Conservation (phyloP, 257 asterid species). For the Nyctanthes arbortristis region DNA sequence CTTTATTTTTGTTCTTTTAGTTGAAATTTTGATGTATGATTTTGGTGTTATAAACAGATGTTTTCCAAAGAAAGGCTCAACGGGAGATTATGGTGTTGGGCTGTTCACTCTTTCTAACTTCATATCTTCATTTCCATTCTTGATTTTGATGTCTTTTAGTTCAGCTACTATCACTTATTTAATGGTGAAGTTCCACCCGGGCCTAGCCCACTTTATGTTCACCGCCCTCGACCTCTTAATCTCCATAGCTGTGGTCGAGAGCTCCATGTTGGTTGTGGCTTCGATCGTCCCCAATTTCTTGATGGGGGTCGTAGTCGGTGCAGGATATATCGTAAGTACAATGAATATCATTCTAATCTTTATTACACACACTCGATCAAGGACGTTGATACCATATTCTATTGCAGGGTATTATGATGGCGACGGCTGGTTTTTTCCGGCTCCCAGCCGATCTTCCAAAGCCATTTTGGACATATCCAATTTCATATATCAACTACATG, state of each 20-base stretch:
- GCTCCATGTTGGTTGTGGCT: constrained; percentile 95
- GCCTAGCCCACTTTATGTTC: constrained; percentile 58
- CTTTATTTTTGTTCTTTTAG: not conserved
- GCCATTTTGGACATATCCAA: constrained; percentile 73
- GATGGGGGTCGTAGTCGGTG: constrained; percentile 77
- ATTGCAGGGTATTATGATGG: constrained; percentile 86
- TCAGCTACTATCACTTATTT: constrained; percentile 63
- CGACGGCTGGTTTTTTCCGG: constrained; percentile 83
- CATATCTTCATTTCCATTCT: constrained; percentile 78
- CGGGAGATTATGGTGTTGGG: constrained; percentile 84
- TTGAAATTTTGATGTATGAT: constrained; percentile 1
- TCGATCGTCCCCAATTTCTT: constrained; percentile 85
- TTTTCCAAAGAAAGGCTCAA: constrained; percentile 69
- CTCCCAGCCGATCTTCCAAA: constrained; percentile 63
- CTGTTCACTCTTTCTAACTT: constrained; percentile 72
- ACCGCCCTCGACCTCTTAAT: constrained; percentile 52
- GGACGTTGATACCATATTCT: not conserved
- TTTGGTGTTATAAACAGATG: constrained; percentile 46
- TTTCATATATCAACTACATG: constrained; percentile 84
- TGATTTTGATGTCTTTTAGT: constrained; percentile 53
- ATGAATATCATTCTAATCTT: not conserved
- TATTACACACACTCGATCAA: not conserved
- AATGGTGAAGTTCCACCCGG: constrained; percentile 71
- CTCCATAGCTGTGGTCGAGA: constrained; percentile 75
- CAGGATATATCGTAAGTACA: constrained; percentile 71